These are phyloP conservation scores for Paragyromitra xinjiangensis DNA, from an alignment of 495 filamentous ascomycete genomes.

Conservation along the genomic window DNA sequence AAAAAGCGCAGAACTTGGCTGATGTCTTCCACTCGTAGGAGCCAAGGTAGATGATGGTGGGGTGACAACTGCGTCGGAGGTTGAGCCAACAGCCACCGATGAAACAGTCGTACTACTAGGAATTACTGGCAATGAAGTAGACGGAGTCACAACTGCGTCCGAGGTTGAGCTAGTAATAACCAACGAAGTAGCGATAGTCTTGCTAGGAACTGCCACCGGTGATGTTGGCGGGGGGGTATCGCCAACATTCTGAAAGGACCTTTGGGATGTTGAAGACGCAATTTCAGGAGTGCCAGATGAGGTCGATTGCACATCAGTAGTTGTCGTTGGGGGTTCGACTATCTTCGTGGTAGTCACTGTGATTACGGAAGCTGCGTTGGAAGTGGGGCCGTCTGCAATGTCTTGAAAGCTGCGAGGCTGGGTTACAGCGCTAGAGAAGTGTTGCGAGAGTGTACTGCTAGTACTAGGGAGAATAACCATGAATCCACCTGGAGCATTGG, in stretches of 20 bases:
- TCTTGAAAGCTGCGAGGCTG: conserved; percentile 18
- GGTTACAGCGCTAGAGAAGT: conserved; percentile 5
- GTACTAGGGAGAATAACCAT: conserved; percentile 18
- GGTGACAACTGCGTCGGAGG: conserved; percentile 16
- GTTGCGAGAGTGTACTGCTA: background rate
- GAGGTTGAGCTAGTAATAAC: conserved; percentile 1
- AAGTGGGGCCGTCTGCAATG: conserved; percentile 6
- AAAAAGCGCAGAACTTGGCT: background rate
- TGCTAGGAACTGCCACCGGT: background rate
- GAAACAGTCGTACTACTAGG: background rate
- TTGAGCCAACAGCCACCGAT: conserved; percentile 2
- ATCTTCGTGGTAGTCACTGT: background rate
- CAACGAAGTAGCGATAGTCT: background rate
- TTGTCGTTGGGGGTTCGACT: background rate
- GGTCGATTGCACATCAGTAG: background rate
- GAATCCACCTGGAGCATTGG: background rate
- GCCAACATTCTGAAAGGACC: background rate
- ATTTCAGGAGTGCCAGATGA: background rate
- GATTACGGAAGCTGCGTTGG: background rate
- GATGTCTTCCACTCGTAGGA: background rate
- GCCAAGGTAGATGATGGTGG: background rate
- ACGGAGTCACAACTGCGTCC: background rate
- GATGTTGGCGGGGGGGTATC: background rate
- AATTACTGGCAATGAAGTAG: background rate
- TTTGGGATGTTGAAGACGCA: conserved; percentile 2